Evolutionary conservation across 495 filamentous ascomycete species (phyloP).

Genomic region (Penicillium cosmopolitanum): DNA sequence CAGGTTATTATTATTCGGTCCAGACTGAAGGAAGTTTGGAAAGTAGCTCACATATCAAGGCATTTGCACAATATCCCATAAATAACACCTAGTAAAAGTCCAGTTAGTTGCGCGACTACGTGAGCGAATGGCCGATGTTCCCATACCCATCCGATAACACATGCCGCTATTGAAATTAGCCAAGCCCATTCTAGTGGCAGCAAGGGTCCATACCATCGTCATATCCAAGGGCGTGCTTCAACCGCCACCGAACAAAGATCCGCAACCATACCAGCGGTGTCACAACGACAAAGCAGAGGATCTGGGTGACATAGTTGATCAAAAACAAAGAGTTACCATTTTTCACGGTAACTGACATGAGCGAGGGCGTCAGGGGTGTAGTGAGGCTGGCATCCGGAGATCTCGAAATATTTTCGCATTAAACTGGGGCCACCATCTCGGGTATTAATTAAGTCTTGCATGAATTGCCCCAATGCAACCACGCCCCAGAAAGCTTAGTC

Average conservation of each 20-base stretch:
- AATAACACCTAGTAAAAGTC: constrained; percentile 9
- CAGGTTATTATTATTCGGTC: neutral
- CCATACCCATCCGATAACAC: constrained; percentile 11
- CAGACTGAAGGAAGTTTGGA: neutral
- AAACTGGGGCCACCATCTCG: constrained; percentile 4
- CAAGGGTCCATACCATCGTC: constrained; percentile 18
- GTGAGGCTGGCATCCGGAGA: neutral
- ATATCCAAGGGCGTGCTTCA: constrained; percentile 9
- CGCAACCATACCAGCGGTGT: constrained; percentile 15
- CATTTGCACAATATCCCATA: constrained; percentile 14
- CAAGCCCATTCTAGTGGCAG: neutral
- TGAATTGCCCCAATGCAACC: neutral
- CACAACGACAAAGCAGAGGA: constrained; percentile 13
- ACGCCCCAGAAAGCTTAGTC: constrained; percentile 1
- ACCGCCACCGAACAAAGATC: constrained; percentile 14
- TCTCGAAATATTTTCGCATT: constrained; percentile 1
- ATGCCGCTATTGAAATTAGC: constrained; percentile 1
- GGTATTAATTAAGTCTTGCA: constrained; percentile 1
- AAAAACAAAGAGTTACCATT: constrained; percentile 6
- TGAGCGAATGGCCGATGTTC: neutral
- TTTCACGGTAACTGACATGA: constrained; percentile 8
- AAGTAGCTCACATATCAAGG: constrained; percentile 11
- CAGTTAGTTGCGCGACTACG: neutral
- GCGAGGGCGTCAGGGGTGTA: neutral
- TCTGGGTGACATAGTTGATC: constrained; percentile 13